Base-by-base conservation (phyloP, 176 grass and related monocot species). In the Dactylis glomerata region DNA sequence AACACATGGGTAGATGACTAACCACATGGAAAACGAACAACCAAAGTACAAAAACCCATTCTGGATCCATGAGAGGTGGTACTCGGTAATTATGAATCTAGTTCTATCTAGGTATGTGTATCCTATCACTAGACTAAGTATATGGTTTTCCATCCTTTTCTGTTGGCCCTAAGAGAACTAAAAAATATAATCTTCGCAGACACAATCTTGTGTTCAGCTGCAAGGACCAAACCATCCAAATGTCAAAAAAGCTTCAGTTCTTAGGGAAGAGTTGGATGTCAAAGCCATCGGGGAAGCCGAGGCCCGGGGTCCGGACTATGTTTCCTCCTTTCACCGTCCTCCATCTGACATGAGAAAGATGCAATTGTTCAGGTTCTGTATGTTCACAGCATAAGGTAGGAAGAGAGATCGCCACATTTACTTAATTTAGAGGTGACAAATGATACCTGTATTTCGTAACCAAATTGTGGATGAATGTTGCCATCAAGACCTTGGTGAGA, bases 291-390 rank as follows among this genome's bases (percentile, higher is more conserved):
- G 92, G 89, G 58, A 97, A 97, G 41, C 76, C 22, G 26, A 97
- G 87, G 14, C 92, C 94, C 1, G 94, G 94, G 1, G 92, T 97
- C 45, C 92, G 89, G 44, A 97, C 87, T 57, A 88, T 88, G 85
- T 97, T 94, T 20, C 94, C 94, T 78, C 94, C 94, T 88, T 86
- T 92, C 11, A 94, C 76, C 8, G 92, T 89, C 26, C 75, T 92
- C 73, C 81, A 97, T 65, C 94, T 97, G 64, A 3, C 52, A 82
- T 14, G 19, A 40, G n/a, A 73, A 30, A 55, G n/a, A 44, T 73
- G 61, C 27, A 64, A 79, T 49, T 67, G 1, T 71, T 80, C 68
- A 87, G 23, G 80, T 67, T 45, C 66, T 56, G n/a, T 76, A 10
- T 20, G 24, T 58, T 75, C 37, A 81, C 11, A 51, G 45, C 15